Conservation (phyloP, 129 eudicot genomes). For the Flaveria trinervia region DNA sequence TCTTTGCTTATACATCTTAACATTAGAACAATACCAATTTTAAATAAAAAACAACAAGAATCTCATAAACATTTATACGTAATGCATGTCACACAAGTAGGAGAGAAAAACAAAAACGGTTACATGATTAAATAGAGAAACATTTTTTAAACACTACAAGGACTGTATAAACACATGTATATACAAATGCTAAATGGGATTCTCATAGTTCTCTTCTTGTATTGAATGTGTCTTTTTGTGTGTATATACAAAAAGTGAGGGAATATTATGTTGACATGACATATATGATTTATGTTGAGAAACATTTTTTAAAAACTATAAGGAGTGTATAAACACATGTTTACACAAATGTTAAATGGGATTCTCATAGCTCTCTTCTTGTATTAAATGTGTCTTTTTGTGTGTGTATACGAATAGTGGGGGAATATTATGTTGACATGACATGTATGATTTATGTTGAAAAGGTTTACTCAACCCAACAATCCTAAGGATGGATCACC, state of each 20-base stretch:
- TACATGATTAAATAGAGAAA: neutral
- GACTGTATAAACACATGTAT: neutral
- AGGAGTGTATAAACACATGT: too few species aligned
- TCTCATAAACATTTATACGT: neutral
- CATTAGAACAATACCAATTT: neutral
- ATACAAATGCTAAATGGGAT: neutral
- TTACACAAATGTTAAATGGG: too few species aligned
- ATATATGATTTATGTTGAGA: neutral
- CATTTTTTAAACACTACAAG: too few species aligned
- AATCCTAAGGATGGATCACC: constrained; percentile 17
- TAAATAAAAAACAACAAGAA: neutral
- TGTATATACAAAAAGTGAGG: constrained; percentile 14
- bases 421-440: constrained; percentile 25
- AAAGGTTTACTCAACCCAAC: constrained; percentile 22
- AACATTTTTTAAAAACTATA: too few species aligned
- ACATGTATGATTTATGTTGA: neutral
- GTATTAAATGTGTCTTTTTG: neutral
- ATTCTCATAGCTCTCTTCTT: too few species aligned
- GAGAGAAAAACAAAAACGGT: neutral
- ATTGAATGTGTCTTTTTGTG: neutral
- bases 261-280: constrained; percentile 24
- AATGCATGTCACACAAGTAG: neutral
- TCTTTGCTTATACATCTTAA: neutral
- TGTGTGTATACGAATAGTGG: constrained; percentile 15
- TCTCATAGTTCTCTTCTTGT: too few species aligned